phyloP scores from a whole-genome alignment of 2,329 filamentous ascomycete species.

The Penicillium sp. region DNA sequence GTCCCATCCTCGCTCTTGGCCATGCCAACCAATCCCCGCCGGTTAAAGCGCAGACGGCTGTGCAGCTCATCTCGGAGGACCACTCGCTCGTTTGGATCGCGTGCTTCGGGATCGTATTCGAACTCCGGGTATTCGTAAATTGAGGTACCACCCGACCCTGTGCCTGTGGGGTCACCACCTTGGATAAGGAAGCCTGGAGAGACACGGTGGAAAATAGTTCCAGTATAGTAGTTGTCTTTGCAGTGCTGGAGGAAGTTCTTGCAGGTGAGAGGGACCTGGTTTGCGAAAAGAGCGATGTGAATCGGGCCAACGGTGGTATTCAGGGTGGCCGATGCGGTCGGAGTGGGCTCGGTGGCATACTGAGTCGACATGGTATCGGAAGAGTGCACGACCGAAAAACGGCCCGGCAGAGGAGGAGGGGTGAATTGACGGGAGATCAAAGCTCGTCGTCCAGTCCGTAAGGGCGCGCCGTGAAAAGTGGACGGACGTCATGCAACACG shows the following conservation, averaged over 20 bases:
- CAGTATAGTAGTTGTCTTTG: conserved; percentile 92
- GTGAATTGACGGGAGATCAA: neutral
- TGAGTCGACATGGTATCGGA: conserved; percentile 70
- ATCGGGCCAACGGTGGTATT: conserved; percentile 89
- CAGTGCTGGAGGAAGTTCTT: conserved; percentile 96
- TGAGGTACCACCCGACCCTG: conserved; percentile 85
- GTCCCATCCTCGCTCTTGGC: conserved; percentile 73
- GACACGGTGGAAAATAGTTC: conserved; percentile 90
- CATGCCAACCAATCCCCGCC: conserved; percentile 90
- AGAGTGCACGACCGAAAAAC: neutral
- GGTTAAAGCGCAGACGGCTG: conserved; percentile 86
- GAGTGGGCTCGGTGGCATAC: conserved; percentile 93
- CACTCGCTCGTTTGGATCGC: conserved; percentile 54
- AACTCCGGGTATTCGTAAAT: conserved; percentile 74
- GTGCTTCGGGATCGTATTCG: conserved; percentile 54
- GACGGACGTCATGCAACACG: conserved; percentile 26
- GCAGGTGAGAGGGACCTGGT: conserved; percentile 85
- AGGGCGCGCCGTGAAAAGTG: conserved; percentile 13
- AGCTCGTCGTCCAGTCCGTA: neutral
- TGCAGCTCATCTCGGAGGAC: conserved; percentile 89
- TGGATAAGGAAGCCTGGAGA: conserved; percentile 91
- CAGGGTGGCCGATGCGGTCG: conserved; percentile 86
- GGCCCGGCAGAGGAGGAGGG: neutral
- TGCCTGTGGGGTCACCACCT: conserved; percentile 91
- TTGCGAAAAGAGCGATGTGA: conserved; percentile 89